Conservation (phyloP, 2,329 filamentous ascomycete species). For the Elsinoe necatrix region DNA sequence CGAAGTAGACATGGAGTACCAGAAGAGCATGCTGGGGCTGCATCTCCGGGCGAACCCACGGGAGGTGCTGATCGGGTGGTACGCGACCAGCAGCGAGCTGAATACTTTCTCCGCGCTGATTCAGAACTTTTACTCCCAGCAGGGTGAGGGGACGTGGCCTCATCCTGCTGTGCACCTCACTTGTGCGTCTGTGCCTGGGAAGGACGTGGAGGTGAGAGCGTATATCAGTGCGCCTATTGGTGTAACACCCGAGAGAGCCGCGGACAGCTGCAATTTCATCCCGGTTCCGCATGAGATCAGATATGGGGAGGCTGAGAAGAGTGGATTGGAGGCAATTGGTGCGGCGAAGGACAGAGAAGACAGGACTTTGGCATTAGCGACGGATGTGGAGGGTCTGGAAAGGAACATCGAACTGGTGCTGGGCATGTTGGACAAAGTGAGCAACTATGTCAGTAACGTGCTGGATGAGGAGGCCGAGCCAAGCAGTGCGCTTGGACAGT, state of each 20-base stretch:
- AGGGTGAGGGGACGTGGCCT: conserved; percentile 93
- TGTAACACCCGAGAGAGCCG: conserved; percentile 86
- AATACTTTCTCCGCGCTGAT: conserved; percentile 98
- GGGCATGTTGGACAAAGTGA: conserved; percentile 81
- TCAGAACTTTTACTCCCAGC: conserved; percentile 98
- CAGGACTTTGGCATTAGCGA: conserved; percentile 63
- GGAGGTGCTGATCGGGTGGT: conserved; percentile 94
- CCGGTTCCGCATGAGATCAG: conserved; percentile 92
- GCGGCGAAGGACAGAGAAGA: conserved; percentile 71
- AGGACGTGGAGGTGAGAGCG: conserved; percentile 80
- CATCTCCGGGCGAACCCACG: conserved; percentile 90
- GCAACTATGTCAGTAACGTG: conserved; percentile 84
- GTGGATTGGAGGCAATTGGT: conserved; percentile 73
- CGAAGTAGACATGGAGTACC: conserved; percentile 99
- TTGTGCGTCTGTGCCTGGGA: conserved; percentile 78
- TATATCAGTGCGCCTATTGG: conserved; percentile 96
- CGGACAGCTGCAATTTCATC: conserved; percentile 94
- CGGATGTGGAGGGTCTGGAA: conserved; percentile 84
- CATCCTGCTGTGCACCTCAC: conserved; percentile 97
- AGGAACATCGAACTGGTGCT: conserved; percentile 79
- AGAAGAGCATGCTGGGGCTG: conserved; percentile 96
- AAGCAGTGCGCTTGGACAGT: conserved; percentile 86
- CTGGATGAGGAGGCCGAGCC: conserved; percentile 88
- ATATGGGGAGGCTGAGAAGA: conserved; percentile 72
- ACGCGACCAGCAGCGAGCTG: conserved; percentile 91